Evolutionary conservation across 495 filamentous ascomycete species (phyloP), one percentile per base, ranked within the genome.

Genomic region (Penicillium ochrochloron): DNA sequence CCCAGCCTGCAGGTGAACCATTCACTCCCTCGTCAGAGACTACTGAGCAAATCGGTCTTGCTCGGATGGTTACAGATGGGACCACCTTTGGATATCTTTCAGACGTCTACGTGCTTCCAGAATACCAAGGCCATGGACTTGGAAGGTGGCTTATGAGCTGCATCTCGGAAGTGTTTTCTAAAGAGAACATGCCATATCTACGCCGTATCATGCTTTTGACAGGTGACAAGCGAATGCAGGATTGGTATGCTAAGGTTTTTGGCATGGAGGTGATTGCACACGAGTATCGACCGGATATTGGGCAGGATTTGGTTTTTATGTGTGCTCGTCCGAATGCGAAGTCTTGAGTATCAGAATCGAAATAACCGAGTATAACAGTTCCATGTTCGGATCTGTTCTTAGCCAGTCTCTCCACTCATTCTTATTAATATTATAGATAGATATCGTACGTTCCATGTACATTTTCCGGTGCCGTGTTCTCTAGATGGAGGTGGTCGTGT

Each of bases 21-120:
- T 31, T 51, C 23, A 25, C 54, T 17, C 51, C 56, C 11, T 54
- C 34, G 12, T 27, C 62, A 21, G 59, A 68, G 10, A 64, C 64
- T 5, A 68, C 64, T 34, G 68, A 76, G 48, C 80, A 82, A 33
- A 77, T 91, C 35, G 89, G 88, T 8, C 75, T 91, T 14, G 87
- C 83, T n/a, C 83, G 89, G 12, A 67, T 90, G 17, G 72, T 91
- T 29, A 92, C 89, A 0, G 89, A 92, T 69, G 75, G 85, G 46
- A 79, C 84, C n/a, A 86, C 88, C 0, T 85, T 89, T 63, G 88
- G 79, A n/a, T 92, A 90, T 68, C 76, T 92, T 25, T 88, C 90
- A 15, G 90, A 92, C 64, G 86, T 90, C n/a, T 92, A 88, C 68
- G 76, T 92, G n/a, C 63, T 87, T 1, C 70, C 77, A 0, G 77